Evolutionary conservation across 805 yeast genomes (phyloP), one percentile per base, ranked within the genome.

Genomic region (Monosporozyma servazzii): DNA sequence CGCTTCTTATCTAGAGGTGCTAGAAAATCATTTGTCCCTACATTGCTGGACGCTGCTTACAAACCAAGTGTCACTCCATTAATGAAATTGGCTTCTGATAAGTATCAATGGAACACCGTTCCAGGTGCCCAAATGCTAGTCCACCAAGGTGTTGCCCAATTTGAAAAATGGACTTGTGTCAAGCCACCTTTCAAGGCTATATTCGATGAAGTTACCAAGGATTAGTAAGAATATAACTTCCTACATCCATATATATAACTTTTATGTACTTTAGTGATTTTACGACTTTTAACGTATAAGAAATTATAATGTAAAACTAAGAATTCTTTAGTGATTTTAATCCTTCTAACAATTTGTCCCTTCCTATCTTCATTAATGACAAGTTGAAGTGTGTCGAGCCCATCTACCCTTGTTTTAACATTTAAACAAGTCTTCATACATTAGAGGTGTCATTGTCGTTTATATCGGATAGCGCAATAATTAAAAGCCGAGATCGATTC

Each of bases 71-170:
- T 82, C 17, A 91, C 99, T 0, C 93, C 95, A 20, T 73, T 91
- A 41, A 90, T 93, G 96, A 73, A 73, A 59, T 64, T 86, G 23
- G 96, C 97, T 7, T 64, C 65, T 29, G 78, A 76, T 30, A 73
- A 77, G 58, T 76, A 68, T 55, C 76, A 77, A 7, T 88, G 96
- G 96, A 75, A 73, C n/a, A 84, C 83, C n/a, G 77, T 91, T 57
- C 86, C 90, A 8, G 99, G 99, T 11, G 81, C 85, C 36, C 88
- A 89, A 62, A 86, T 95, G 93, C 76, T 93, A 56, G 89, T 90
- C 17, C 82, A 86, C 69, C 99, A 93, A 71, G 99, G 97, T 47
- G 82, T 86, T 48, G 87, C 78, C 56, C 99, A 93, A 71, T 89
- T 90, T 65, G 71, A 76, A 55, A 69, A 80, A 51, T 91, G 95